Base-by-base conservation (phyloP, 768 basidiomycete species). In the Lactarius sanguifluus region DNA sequence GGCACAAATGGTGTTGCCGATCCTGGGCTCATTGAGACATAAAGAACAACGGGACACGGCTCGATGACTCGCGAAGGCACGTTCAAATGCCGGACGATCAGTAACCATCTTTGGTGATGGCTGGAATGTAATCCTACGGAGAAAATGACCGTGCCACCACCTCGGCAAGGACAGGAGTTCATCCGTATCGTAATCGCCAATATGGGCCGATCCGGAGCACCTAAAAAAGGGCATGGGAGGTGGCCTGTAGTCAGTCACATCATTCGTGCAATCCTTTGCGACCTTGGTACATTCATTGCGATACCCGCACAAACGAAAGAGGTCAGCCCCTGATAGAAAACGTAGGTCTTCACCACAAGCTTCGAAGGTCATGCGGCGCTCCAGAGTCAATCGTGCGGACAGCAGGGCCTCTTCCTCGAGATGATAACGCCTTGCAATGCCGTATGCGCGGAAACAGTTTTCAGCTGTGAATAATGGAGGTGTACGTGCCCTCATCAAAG, bases 61-160 rank as follows among this genome's bases (percentile, higher is more conserved):
- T 38, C 38, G 55, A 40, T 66, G 59, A 41, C 1, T 3, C 5
- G 13, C 2, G 38, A 58, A 12, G 32, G 36, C 38, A 16, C 20
- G 15, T 28, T 62, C 57, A 40, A 62, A 66, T 13, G 56, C 65
- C 12, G 0, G 3, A 20, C 65, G 56, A 62, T 66, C 30, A 3
- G 65, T 36, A 28, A 62, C 20, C 9, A 6, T 28, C 41, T 40
- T 54, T 16, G 65, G 65, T 23, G 65, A 62, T 23, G 61, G 65
- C 30, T 20, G 54, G 9, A 38, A 28, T 8, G 23, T 23, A 5
- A 20, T 43, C 30, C 65, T 62, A 5, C 8, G 20, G 13, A 50
- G 47, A 50, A 62, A 66, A 20, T 66, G 50, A 5, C 20, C 28
- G 18, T 62, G 47, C 61, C 65, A 66, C 61, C 65, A 66, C 23